Conservation (phyloP, 164 flowering plant species). For the Liriodendron chinense region DNA sequence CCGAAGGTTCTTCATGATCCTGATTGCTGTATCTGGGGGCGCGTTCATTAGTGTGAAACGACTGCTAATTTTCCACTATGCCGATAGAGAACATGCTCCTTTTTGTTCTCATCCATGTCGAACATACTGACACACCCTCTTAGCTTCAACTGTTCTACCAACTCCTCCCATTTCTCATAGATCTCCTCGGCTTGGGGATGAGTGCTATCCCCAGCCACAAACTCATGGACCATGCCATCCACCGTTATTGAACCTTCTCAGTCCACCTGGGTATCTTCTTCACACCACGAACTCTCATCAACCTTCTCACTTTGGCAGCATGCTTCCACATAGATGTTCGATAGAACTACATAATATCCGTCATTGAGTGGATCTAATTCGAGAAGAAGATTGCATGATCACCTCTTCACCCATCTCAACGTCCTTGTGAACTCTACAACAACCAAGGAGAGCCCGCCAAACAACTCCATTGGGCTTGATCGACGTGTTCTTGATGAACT, state of each 20-base stretch:
- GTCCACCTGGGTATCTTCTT: conserved; percentile 60
- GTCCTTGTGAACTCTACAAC: conserved; percentile 12
- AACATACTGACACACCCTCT: conserved; percentile 55
- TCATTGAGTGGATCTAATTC: conserved; percentile 54
- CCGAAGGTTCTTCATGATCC: conserved; percentile 69
- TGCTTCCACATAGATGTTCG: conserved; percentile 59
- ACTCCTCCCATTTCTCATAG: conserved; percentile 39
- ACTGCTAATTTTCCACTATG: conserved; percentile 69
- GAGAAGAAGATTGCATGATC: conserved; percentile 42
- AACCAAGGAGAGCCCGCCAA: conserved; percentile 48
- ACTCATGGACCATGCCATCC: conserved; percentile 49
- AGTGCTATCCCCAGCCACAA: conserved; percentile 57
- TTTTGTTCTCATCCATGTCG: conserved; percentile 51
- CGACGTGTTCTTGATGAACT: conserved; percentile 54
- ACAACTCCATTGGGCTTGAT: conserved; percentile 51
- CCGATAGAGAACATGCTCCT: conserved; percentile 44
- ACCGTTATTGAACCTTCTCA: conserved; percentile 51
- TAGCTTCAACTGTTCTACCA: conserved; percentile 38
- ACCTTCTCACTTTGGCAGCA: conserved; percentile 47
- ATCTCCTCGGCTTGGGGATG: conserved; percentile 50
- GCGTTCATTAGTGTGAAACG: conserved; percentile 52
- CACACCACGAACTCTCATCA: conserved; percentile 50
- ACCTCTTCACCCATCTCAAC: conserved; percentile 58
- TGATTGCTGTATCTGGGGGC: conserved; percentile 35
- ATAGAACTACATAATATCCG: conserved; percentile 60